A percentile compares a stretch with the other conserved stretches of the same genome.
Evolutionary conservation across 164 flowering plant species (phyloP).

Genomic region (Cinnamomum chago): DNA sequence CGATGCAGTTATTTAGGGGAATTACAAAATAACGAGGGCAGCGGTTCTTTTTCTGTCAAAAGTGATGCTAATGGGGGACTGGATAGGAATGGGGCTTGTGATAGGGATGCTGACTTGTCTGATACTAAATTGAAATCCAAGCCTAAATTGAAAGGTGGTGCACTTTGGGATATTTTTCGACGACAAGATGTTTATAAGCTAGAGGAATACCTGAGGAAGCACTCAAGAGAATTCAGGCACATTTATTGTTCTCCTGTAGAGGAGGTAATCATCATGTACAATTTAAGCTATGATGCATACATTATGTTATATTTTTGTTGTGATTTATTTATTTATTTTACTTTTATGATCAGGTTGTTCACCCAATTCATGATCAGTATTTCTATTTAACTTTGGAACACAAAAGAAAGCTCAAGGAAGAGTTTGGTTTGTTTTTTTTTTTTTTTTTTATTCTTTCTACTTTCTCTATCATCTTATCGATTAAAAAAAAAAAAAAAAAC

Average conservation of each 20-base stretch:
- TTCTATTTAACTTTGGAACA: slow-evolving; percentile 68
- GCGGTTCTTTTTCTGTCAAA: neutral
- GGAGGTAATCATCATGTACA: slow-evolving; percentile 12
- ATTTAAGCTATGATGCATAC: neutral
- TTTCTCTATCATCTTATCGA: too few species aligned
- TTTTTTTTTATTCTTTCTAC: too few species aligned
- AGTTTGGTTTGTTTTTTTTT: slow-evolving; percentile 46
- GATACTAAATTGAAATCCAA: neutral
- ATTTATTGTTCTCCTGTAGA: slow-evolving; percentile 18
- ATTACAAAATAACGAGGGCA: neutral
- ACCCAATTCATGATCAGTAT: slow-evolving; percentile 82
- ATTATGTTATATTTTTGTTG: neutral
- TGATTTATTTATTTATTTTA: neutral
- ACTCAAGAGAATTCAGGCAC: slow-evolving; percentile 29
- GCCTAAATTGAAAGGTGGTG: slow-evolving; percentile 22
- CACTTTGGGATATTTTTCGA: slow-evolving; percentile 38
- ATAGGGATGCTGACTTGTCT: neutral
- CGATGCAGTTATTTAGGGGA: neutral
- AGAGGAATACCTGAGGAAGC: slow-evolving; percentile 29
- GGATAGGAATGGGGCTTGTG: neutral
- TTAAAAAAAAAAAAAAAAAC: too few species aligned
- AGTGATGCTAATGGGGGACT: neutral
- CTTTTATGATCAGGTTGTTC: slow-evolving; percentile 43
- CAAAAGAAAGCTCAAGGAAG: slow-evolving; percentile 73
- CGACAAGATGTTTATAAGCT: slow-evolving; percentile 33